Base-by-base conservation (phyloP, 1,284 basidiomycete species). In the Microbotryum silenes-acaulis region DNA sequence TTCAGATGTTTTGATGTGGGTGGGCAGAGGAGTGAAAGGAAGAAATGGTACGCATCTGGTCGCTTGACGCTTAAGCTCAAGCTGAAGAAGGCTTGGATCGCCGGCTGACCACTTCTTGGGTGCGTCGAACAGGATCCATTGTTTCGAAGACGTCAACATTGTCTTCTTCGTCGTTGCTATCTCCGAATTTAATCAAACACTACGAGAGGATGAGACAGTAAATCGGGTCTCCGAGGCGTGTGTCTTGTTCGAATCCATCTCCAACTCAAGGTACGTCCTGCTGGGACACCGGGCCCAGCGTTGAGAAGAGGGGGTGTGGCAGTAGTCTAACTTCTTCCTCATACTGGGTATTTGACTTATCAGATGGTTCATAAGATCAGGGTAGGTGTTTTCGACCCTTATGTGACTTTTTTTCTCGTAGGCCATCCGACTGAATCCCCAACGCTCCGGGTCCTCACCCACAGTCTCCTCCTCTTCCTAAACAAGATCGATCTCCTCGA, bases 401-500 rank as follows among this genome's bases (percentile, higher is more conserved):
- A 16, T 42, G 14, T 18, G 16, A 16, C 37, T 42, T 14, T 6
- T 42, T 14, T 16, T 42, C 37, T 16, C 37, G 4, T 6, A 42
- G 16, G 3, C 37, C 37, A 42, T 10, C 12, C 37, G 37, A 42
- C 37, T 42, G 23, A 10, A 53, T n/a, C 25, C 31, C 31, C 31
- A 8, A 2, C 31, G 31, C 31, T 31, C 31, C 31, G 31, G 31
- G 31, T 10, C 31, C 31, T 31, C 31, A 31, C 31, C 31, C 31
- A 31, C 25, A 53, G 52, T 20, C 51, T 62, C n/a, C 57, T 53
- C 44, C 58, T 66, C 9, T 66, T 66, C 44, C 63, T 70, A 20
- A 69, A 64, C 57, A 68, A 68, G 31, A 89, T 97, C 63, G 94
- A 97, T 69, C 76, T 97, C 20, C 93, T 94, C 79, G 75, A 96